Base-by-base conservation (phyloP, 140 eudicot genomes). In the Anethum foeniculum region DNA sequence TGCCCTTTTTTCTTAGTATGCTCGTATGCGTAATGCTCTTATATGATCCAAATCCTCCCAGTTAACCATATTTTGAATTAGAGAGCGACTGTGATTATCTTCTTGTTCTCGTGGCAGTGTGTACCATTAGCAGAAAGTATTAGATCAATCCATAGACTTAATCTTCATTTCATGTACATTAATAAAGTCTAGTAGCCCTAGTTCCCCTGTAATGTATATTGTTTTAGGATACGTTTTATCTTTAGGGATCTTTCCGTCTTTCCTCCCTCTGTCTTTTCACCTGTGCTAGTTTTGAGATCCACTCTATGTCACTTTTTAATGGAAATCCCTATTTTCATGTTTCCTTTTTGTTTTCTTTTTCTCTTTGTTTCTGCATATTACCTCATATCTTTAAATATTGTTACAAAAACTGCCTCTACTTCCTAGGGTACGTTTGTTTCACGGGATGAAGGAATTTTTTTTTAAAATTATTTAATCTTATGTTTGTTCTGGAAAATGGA, bases 81-180 rank as follows among this genome's bases (percentile, higher is more conserved):
- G 77, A 43, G n/a, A 23, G 27, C 36, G 21, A 10, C 79, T 47
- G 58, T 54, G 52, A 75, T 27, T 47, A 43, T 44, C 36, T 75
- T n/a, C 67, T 38, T 56, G 84, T 74, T 54, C n/a, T 8, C 47
- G 77, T 39, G 77, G 52, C 77, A 41, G 49, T 72, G 77, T 72
- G 77, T 41, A 72, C 27, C 13, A 21, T 72, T 72, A 41, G n/a
- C 21, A 72, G 75, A 72, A 60, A 75, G 68, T 62, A 4, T 15
- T 60, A 64, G 78, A 44, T 36, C 69, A 60, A 44, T 21, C 18
- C 15, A n/a, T 49, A 16, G 69, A 47, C 47, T 56, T 75, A 68
- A 76, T 82, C 75, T 81, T 56, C 58, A 15, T 75, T 64, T 82
- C 71, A 36, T 78, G 69, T 76, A 78, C 46, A 82, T 74, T 81